A percentile compares a stretch with the other conserved stretches of the same genome.
Evolutionary conservation across 75 land plant genomes (phyloP).

Genomic region (Cunninghamia lanceolata): DNA sequence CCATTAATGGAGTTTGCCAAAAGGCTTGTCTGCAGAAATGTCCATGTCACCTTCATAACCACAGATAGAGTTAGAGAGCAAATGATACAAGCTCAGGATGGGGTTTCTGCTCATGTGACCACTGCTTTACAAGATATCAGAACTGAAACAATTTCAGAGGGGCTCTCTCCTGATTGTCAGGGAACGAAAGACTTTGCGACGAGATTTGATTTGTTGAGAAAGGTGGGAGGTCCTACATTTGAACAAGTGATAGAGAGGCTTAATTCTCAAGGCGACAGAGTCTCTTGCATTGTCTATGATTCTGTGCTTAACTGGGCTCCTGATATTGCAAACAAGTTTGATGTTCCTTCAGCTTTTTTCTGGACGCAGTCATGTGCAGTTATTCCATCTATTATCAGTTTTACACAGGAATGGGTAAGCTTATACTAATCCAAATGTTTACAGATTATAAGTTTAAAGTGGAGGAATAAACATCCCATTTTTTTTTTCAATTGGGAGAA

Average conservation of each 20-base stretch:
- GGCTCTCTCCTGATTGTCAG: not conserved
- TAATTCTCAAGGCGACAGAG: no score
- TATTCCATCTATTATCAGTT: slow-evolving; percentile 34
- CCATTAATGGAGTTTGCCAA: slow-evolving; percentile 30
- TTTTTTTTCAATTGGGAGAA: no score
- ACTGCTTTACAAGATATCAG: not conserved
- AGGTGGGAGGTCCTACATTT: no score
- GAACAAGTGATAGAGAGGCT: no score
- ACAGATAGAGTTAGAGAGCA: slow-evolving; percentile 15
- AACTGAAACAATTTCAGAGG: not conserved
- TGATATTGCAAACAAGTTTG: slow-evolving; percentile 40
- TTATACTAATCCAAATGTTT: no score
- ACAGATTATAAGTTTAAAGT: no score
- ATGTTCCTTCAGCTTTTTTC: slow-evolving; percentile 44
- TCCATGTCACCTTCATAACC: slow-evolving; percentile 31
- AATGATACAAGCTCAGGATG: slow-evolving; percentile 2
- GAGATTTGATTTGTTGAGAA: not conserved
- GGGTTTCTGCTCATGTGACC: not conserved
- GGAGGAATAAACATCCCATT: no score
- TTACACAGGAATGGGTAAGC: no score
- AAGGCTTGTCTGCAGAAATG: slow-evolving; percentile 7
- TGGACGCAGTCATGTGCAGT: slow-evolving; percentile 62
- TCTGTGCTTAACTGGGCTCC: slow-evolving; percentile 56
- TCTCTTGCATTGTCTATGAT: no score
- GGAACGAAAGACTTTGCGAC: not conserved